Percentiles rank a stretch among this genome's conserved stretches.
Conservation (phyloP, 2,329 filamentous ascomycete genomes). For the Mycosphaerella arachidis region DNA sequence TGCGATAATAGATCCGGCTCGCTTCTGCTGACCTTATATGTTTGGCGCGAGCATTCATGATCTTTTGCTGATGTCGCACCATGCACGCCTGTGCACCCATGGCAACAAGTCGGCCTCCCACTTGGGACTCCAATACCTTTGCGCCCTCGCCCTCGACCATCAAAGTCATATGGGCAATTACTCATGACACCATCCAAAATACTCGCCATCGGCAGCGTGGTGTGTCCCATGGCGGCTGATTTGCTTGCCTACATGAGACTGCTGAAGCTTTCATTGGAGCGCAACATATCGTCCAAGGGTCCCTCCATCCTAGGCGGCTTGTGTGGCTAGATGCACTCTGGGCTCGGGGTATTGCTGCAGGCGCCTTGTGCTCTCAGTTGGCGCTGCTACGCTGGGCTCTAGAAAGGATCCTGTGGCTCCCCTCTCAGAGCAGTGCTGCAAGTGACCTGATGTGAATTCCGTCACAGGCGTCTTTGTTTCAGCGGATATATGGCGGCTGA, state of each 20-base stretch:
- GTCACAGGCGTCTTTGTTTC: conserved; percentile 16
- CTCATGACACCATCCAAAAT: background rate
- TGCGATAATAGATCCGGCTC: background rate
- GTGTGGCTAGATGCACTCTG: conserved; percentile 2
- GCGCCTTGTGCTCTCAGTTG: conserved; percentile 11
- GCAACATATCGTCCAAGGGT: conserved; percentile 1
- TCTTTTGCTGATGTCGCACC: conserved; percentile 1
- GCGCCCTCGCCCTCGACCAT: background rate
- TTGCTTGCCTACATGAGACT: background rate
- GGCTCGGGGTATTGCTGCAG: background rate
- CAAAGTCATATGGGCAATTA: background rate
- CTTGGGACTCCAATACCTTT: background rate
- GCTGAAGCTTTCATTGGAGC: conserved; percentile 10
- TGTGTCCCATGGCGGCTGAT: conserved; percentile 9
- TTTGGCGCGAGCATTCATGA: background rate
- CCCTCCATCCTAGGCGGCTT: background rate
- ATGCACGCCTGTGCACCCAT: conserved; percentile 8
- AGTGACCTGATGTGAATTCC: conserved; percentile 10
- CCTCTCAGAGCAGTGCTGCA: background rate
- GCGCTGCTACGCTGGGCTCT: conserved; percentile 7
- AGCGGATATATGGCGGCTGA: conserved; percentile 13
- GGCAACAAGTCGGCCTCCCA: conserved; percentile 9
- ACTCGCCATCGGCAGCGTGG: conserved; percentile 6
- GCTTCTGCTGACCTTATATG: background rate
- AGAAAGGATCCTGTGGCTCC: conserved; percentile 5